Evolutionary conservation across 768 basidiomycete species (phyloP).

Genomic region (Suillus fuscotomentosus): DNA sequence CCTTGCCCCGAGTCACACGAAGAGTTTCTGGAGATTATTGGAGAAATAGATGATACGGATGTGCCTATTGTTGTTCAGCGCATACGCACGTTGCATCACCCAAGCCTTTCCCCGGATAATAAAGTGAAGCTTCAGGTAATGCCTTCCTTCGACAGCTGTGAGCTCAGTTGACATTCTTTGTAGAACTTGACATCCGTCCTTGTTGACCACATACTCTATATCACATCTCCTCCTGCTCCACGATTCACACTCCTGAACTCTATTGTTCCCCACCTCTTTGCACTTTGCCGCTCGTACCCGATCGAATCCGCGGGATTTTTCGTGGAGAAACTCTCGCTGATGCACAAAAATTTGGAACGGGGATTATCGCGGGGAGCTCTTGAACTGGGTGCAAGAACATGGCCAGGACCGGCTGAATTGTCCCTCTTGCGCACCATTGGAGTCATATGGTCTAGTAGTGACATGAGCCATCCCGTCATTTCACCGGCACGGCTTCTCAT

Average conservation of each 20-base stretch:
- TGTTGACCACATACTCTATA: conserved; percentile 83
- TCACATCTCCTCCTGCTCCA: conserved; percentile 63
- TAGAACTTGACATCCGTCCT: conserved; percentile 76
- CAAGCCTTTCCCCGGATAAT: conserved; percentile 89
- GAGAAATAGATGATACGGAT: conserved; percentile 67
- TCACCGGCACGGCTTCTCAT: conserved; percentile 86
- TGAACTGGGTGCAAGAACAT: conserved; percentile 68
- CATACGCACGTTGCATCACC: conserved; percentile 87
- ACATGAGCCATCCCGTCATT: conserved; percentile 87
- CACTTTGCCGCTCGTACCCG: conserved; percentile 80
- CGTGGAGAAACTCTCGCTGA: conserved; percentile 77
- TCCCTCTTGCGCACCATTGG: conserved; percentile 79
- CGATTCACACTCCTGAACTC: conserved; percentile 58
- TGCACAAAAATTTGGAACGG: conserved; percentile 91
- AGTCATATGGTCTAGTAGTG: conserved; percentile 88
- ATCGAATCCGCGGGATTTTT: conserved; percentile 76
- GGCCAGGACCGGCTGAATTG: conserved; percentile 85
- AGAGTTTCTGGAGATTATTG: conserved; percentile 84
- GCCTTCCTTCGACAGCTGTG: conserved; percentile 15
- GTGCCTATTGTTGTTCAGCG: conserved; percentile 83
- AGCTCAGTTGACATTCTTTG: conserved; percentile 3
- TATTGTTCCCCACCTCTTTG: conserved; percentile 75
- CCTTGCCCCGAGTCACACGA: conserved; percentile 84
- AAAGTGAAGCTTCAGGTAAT: conserved; percentile 86
- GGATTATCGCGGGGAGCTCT: conserved; percentile 74